Conservation (phyloP, 2,329 filamentous ascomycete species). For the Xylariaceae sp. region DNA sequence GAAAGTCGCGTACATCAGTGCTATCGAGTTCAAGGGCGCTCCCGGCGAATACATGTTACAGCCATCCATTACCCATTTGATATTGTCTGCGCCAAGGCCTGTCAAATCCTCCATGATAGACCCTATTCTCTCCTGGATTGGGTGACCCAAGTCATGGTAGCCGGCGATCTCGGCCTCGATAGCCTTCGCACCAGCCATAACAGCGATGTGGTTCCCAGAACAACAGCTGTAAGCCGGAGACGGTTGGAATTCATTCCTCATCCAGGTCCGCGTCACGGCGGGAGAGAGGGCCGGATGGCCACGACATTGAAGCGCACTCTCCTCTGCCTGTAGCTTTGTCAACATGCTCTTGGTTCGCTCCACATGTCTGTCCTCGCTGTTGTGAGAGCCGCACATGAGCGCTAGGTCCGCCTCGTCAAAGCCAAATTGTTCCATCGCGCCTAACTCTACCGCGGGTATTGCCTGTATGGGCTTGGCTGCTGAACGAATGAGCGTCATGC, state of each 20-base stretch:
- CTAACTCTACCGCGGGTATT: neutral
- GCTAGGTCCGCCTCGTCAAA: conserved; percentile 1
- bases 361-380: neutral
- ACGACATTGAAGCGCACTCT: conserved; percentile 1
- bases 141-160: neutral
- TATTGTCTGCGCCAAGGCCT: neutral
- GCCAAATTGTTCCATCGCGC: neutral
- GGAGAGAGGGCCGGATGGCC: neutral
- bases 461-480: conserved; percentile 2
- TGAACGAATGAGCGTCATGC: conserved; percentile 1
- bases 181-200: conserved; percentile 1
- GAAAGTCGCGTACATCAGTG: neutral
- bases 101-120: neutral
- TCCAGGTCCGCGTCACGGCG: neutral
- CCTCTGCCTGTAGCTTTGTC: neutral
- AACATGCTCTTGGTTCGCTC: conserved; percentile 1
- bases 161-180: neutral
- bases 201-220: neutral
- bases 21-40: neutral
- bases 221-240: neutral
- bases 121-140: neutral
- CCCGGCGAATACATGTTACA: conserved; percentile 5
- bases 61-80: conserved; percentile 2
- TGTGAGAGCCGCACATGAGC: conserved; percentile 1
- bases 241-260: neutral